Conservation (phyloP, 2,329 filamentous ascomycete species). For the Blumeria hordei region DNA sequence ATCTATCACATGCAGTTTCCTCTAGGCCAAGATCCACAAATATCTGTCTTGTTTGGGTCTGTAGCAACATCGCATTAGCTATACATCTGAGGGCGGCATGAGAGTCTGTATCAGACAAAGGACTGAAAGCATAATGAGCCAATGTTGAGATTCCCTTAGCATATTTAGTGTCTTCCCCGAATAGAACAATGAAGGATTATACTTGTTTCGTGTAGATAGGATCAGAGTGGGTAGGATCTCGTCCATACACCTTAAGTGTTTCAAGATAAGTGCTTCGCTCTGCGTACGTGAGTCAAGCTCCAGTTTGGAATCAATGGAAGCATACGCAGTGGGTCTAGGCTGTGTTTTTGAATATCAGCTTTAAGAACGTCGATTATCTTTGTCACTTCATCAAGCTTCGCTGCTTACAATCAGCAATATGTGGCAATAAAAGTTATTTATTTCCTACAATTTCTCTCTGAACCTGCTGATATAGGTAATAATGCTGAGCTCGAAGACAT, state of each 20-base stretch:
- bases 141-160: constrained; percentile 50
- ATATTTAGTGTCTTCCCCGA: constrained; percentile 5
- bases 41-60: constrained; percentile 40
- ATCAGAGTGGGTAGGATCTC: constrained; percentile 45
- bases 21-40: constrained; percentile 49
- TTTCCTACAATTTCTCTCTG: background rate
- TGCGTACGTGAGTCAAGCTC: constrained; percentile 15
- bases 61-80: constrained; percentile 60
- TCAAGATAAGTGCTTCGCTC: constrained; percentile 38
- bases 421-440: constrained; percentile 1
- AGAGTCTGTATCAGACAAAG: constrained; percentile 34
- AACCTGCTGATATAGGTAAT: too few species aligned
- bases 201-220: constrained; percentile 69
- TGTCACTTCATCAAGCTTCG: constrained; percentile 44
- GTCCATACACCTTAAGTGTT: constrained; percentile 56
- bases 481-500: too few species aligned
- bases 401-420: constrained; percentile 17
- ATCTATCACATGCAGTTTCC: constrained; percentile 39
- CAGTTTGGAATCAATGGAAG: constrained; percentile 2
- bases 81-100: constrained; percentile 60
- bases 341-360: constrained; percentile 33
- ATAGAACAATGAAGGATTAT: constrained; percentile 11
- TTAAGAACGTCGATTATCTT: constrained; percentile 36
- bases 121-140: constrained; percentile 47
- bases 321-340: constrained; percentile 35